Evolutionary conservation across 495 filamentous ascomycete genomes (phyloP), one percentile per base, ranked within the genome.

Genomic region (Trypethelium eluteriae): DNA sequence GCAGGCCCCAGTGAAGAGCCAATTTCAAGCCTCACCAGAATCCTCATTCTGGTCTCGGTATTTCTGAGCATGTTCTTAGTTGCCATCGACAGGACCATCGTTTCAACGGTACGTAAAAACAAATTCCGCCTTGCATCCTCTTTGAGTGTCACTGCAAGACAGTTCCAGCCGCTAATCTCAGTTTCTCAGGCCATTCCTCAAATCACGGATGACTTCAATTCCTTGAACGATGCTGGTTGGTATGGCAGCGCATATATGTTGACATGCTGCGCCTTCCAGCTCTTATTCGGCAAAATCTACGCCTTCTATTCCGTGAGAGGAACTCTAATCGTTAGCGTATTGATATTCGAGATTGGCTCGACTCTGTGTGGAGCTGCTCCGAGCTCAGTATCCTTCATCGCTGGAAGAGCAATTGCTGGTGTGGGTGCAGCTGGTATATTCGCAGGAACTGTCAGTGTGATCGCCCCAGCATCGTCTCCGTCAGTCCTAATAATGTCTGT

Each of bases 381-480:
- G 0, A 90, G 77, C 64, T 93, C 89, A 2, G 79, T 84, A 0
- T 84, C 85, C 3, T 80, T 97, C 44, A 96, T 69, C 64, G 32
- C 66, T 18, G 67, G 64, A 7, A 16, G 70, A 16, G 70, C 70
- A 1, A 62, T 71, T 38, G 16, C 35, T 9, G 68, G 70, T 2
- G 39, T 70, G 7, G 68, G 46, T 12, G 38, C 69, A 2, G 68
- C 72, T n/a, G 74, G 76, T n/a, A 41, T 76, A 10, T 67, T 73
- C 4, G 68, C 74, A 7, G 76, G 76, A 32, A 67, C 62, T 39
- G 68, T 75, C 16, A 73, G 68, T 1, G 64, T 78, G 18, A 59
- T 69, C 38, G 53, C 63, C 41, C 25, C 25, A 25, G 25, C 25
- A 25, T 25, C 25, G 25, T 25, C 25, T 25, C 25, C 25, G 25